Evolutionary conservation across 202 grass and related monocot species (phyloP), one percentile per base, ranked within the genome.

Genomic region (Digitaria exilis): DNA sequence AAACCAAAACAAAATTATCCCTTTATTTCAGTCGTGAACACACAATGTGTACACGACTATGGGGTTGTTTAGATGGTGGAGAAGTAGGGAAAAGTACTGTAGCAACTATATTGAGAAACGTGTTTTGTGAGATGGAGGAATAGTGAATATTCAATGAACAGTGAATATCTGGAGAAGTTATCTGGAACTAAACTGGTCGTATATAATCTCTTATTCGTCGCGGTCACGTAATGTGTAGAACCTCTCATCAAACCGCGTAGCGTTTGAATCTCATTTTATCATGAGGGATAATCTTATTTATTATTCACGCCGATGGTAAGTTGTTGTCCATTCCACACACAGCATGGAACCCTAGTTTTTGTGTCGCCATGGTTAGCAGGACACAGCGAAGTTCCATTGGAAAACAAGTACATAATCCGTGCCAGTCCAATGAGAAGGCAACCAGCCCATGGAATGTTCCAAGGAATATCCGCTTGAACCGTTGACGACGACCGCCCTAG

Each of bases 401-500:
- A 39, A 69, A 21, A 48, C 28, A 16, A 25, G 71, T 2, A 22
- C 17, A 41, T 37, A 55, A 17, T 39, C 6, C 17, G 61, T 5
- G 63, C 17, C 13, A 2, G 18, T 35, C 16, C 54, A 78, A 17
- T 1, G 9, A 17, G 54, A 44, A 73, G 21, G 50, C 7, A 29
- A 67, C 21, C 10, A 12, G 1, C 6, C 12, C 1, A 14, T 21
- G 26, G 69, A 73, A 86, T 80, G 48, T 86, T 11, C 69, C 21
- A 1, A 1, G 60, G 77, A 39, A 81, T 81, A 86, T 86, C 21
- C 76, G 56, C 6, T 75, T 59, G 9, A 21, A 5, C 70, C 69
- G 70, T 81, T 81, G 77, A 81, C 77, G 60, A 39, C 7, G 48
- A 49, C 57, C 7, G n/a, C 11, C 57, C 11, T 10, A 1, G 3